Base-by-base conservation (phyloP, 2,329 filamentous ascomycete species). In the Furcasterigmium sp. region DNA sequence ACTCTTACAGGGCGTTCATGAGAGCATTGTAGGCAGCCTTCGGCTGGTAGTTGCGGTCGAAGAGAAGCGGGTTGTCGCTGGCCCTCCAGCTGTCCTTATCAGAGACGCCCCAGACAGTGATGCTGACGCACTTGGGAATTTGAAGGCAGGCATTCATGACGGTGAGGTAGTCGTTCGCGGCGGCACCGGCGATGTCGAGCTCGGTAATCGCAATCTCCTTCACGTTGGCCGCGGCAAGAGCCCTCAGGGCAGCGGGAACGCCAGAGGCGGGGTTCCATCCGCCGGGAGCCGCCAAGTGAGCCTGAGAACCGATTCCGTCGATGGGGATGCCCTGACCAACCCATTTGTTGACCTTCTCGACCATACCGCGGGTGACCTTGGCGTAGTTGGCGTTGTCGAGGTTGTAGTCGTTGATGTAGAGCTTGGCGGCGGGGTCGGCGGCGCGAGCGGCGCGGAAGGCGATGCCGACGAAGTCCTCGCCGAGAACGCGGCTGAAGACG, bases 341-440 rank as follows among this genome's bases (percentile, higher is more conserved):
- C 81, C 82, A 85, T 56, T 80, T 75, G 55, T 76, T 75, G 51
- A 88, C 83, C 54, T 81, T 67, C 28, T 56, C 59, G 5, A 75
- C 68, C 68, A 84, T 77, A 37, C 70, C 71, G 18, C 53, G 65
- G 28, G 69, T 68, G 43, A 67, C 34, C 68, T 89, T 88, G 49
- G 73, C 67, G 53, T 75, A 73, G 51, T 53, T 71, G 15, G 81
- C 72, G 35, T 62, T 68, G 63, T 85, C 83, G 41, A 85, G 73
- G 66, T 85, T 85, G 64, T 74, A 79, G 60, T 89, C 84, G 63
- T 89, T 90, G 65, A 88, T 85, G 68, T 86, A 90, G 30, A 89
- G 70, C 63, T 83, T 84, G 3, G 80, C 82, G 44, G 63, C 54
- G 3, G 84, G 82, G 58, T 88, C 85, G 13, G 81, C 83, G 8